Percentiles rank a stretch among this genome's conserved stretches.
phyloP scores from a whole-genome alignment of 2,329 filamentous ascomycete species.

The Neofusicoccum sp. region DNA sequence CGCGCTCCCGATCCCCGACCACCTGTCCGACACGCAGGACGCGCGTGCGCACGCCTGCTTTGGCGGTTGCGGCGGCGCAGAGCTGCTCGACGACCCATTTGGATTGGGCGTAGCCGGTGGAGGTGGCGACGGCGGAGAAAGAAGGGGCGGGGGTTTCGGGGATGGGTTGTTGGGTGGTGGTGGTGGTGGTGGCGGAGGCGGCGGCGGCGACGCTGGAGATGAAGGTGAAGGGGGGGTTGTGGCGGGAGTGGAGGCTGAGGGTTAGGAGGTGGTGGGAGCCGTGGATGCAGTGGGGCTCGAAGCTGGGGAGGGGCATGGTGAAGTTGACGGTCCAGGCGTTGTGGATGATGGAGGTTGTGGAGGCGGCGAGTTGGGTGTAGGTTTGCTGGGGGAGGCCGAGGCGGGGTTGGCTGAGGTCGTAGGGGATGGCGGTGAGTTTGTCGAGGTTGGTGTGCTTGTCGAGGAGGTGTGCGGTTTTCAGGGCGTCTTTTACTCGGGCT shows the following conservation, averaged over 20 bases:
- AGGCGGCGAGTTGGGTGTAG: slow-evolving; percentile 24
- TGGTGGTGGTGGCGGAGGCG: slow-evolving; percentile 23
- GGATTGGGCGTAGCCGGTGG: slow-evolving; percentile 55
- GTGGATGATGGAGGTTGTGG: slow-evolving; percentile 52
- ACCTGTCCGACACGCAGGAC: slow-evolving; percentile 52
- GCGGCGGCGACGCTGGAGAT: slow-evolving; percentile 47
- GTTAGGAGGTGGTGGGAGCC: slow-evolving; percentile 49
- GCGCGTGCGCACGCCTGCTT: slow-evolving; percentile 28
- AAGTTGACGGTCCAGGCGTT: slow-evolving; percentile 61
- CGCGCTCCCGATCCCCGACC: slow-evolving; percentile 49
- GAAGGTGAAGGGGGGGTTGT: slow-evolving; percentile 47
- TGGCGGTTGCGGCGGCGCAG: slow-evolving; percentile 29
- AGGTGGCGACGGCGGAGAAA: slow-evolving; percentile 45
- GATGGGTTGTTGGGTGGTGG: slow-evolving; percentile 23
- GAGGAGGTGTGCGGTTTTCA: slow-evolving; percentile 40
- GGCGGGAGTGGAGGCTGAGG: slow-evolving; percentile 34
- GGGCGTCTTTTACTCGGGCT: slow-evolving; percentile 40
- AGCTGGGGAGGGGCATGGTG: slow-evolving; percentile 54
- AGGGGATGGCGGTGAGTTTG: slow-evolving; percentile 42
- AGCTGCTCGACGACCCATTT: slow-evolving; percentile 55
- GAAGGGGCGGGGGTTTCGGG: slow-evolving; percentile 40
- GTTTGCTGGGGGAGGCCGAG: slow-evolving; percentile 43
- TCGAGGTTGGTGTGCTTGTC: slow-evolving; percentile 28
- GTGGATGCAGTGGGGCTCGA: slow-evolving; percentile 50
- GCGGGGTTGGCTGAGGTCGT: slow-evolving; percentile 43